Conservation (phyloP, 164 flowering plant species). For the Malania oleifera region DNA sequence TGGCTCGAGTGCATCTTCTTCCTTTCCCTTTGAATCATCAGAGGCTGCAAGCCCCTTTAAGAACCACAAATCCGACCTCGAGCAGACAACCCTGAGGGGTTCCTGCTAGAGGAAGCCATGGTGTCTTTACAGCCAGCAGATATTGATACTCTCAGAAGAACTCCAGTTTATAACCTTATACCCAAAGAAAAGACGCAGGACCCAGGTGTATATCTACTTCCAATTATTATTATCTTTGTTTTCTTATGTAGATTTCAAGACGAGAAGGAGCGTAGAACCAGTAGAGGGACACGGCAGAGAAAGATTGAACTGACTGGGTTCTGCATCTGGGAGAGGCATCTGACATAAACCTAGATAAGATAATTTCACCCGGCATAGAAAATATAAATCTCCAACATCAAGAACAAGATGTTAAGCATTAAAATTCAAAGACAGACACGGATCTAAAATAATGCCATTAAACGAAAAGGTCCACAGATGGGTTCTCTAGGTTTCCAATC, state of each 20-base stretch:
- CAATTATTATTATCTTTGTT: constrained; percentile 9
- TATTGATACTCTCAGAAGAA: neutral
- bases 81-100: constrained; percentile 40
- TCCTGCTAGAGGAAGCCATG: constrained; percentile 66
- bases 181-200: constrained; percentile 20
- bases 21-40: constrained; percentile 58
- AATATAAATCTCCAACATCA: constrained; percentile 59
- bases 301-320: constrained; percentile 81
- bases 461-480: constrained; percentile 7
- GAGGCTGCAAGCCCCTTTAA: constrained; percentile 40
- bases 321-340: constrained; percentile 47
- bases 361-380: constrained; percentile 69
- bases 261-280: constrained; percentile 70
- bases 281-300: constrained; percentile 89
- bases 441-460: too few relatives aligned
- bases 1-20: constrained; percentile 87
- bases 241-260: neutral
- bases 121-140: constrained; percentile 4
- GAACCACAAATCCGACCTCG: constrained; percentile 41
- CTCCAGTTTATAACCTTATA: neutral
- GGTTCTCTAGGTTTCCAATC: constrained; percentile 9
- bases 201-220: constrained; percentile 15
- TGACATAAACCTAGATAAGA: constrained; percentile 70
- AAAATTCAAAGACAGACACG: neutral
- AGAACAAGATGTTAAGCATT: constrained; percentile 27